A percentile compares a stretch with the other conserved stretches of the same genome.
Conservation (phyloP, 2,329 filamentous ascomycete species). For the Aphanoascus verrucosus region DNA sequence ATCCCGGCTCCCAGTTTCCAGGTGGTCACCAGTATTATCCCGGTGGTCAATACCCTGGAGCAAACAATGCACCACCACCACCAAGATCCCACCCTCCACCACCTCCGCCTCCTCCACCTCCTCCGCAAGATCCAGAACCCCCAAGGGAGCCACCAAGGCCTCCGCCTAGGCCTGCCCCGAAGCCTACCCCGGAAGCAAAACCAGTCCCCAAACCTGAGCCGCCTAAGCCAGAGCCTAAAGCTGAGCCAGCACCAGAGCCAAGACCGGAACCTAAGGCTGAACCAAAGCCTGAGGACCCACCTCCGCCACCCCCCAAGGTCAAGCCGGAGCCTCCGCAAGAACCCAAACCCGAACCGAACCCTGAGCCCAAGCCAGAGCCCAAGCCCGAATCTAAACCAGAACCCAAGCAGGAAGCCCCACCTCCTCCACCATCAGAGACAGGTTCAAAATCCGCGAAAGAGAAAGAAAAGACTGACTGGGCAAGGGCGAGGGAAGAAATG, state of each 20-base stretch:
- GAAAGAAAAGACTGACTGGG: conserved; percentile 16
- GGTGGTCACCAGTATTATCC: conserved; percentile 14
- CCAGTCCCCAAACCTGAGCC: background rate
- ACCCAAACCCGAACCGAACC: conserved; percentile 2
- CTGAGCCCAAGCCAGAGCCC: conserved; percentile 9
- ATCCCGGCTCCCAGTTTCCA: conserved; percentile 12
- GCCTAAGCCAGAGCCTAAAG: conserved; percentile 16
- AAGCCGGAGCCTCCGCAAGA: conserved; percentile 12
- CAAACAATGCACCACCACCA: conserved; percentile 4
- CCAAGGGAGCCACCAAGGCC: conserved; percentile 6
- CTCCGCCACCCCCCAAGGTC: background rate
- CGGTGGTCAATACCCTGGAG: conserved; percentile 1
- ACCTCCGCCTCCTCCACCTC: conserved; percentile 6
- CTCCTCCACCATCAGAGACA: conserved; percentile 11
- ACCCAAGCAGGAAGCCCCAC: conserved; percentile 1
- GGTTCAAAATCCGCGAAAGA: conserved; percentile 26
- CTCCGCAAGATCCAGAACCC: conserved; percentile 3
- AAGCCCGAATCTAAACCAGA: conserved; percentile 13
- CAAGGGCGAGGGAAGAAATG: conserved; percentile 28
- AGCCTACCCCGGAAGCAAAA: conserved; percentile 1
- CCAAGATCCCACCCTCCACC: conserved; percentile 11
- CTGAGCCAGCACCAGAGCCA: conserved; percentile 2
- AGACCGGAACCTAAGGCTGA: background rate
- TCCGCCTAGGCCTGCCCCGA: conserved; percentile 8
- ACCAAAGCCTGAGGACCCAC: conserved; percentile 6